Evolutionary conservation across 768 basidiomycete species (phyloP).

Genomic region (Exsudoporus frostii): DNA sequence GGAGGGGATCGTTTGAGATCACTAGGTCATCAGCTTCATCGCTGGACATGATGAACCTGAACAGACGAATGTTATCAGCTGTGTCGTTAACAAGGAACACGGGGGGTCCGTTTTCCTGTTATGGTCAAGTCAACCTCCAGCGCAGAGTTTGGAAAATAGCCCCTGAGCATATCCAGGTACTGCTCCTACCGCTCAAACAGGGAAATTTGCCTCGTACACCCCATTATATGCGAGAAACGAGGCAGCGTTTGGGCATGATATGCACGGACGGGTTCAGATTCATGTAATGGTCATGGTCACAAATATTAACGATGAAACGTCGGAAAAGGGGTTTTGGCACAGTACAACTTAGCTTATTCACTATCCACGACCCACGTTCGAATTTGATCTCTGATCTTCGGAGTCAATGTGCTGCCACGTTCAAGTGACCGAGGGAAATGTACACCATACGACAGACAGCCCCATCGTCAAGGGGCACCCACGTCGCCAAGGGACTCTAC

Average conservation of each 20-base stretch:
- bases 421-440: neutral
- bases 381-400: neutral
- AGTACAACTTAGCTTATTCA: neutral
- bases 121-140: neutral
- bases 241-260: conserved; percentile 6
- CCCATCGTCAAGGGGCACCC: neutral
- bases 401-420: neutral
- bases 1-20: conserved; percentile 56
- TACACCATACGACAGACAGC: neutral
- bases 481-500: neutral
- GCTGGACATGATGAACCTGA: conserved; percentile 16
- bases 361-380: neutral
- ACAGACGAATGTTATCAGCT: neutral
- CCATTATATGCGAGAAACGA: neutral
- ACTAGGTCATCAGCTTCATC: conserved; percentile 48
- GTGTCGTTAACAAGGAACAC: too few species aligned
- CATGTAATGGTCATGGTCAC: neutral
- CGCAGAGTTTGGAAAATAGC: neutral
- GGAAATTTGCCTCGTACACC: neutral
- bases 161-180: too few species aligned
- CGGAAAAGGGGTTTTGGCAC: neutral
- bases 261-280: neutral
- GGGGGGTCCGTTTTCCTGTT: neutral
- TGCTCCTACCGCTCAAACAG: neutral
- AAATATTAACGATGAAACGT: neutral